These are phyloP conservation scores for Infundibulicybe gibba DNA, from an alignment of 768 basidiomycete species.

Conservation along the genomic window DNA sequence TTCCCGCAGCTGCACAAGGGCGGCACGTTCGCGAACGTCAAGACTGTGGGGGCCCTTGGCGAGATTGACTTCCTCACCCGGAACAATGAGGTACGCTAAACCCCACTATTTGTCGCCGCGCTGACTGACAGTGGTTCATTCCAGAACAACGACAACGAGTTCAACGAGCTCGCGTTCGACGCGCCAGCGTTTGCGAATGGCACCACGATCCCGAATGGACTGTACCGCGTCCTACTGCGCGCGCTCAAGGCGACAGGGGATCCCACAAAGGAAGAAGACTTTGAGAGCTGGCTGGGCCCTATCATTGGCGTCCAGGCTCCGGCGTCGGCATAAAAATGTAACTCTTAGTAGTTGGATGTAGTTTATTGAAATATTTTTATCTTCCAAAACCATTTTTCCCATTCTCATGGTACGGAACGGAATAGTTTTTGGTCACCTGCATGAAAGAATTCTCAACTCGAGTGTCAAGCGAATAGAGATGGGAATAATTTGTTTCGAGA, in stretches of 20 bases:
- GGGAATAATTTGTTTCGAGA: conserved; percentile 5
- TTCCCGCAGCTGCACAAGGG: conserved; percentile 31
- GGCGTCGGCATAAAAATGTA: no score
- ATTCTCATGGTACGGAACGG: no score
- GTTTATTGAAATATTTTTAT: conserved; percentile 2
- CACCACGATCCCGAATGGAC: conserved; percentile 37
- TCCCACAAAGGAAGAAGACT: conserved; percentile 36
- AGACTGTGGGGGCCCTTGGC: conserved; percentile 43
- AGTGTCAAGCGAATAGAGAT: no score
- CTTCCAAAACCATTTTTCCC: neutral
- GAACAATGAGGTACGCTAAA: conserved; percentile 35
- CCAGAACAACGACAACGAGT: conserved; percentile 19
- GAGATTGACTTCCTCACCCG: conserved; percentile 45
- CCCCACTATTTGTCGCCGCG: neutral
- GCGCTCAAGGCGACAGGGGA: conserved; percentile 40
- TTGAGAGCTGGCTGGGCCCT: conserved; percentile 44
- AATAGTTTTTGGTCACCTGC: no score
- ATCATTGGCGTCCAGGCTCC: conserved; percentile 20
- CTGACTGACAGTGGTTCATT: no score
- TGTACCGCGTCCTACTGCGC: conserved; percentile 35
- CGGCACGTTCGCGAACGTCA: conserved; percentile 34
- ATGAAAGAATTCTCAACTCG: no score
- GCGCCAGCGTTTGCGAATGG: conserved; percentile 23
- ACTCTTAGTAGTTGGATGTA: no score
- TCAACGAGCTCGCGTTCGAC: conserved; percentile 21